phyloP scores from a whole-genome alignment of 352 stramenopile species.

The Pythium brachiatum region DNA sequence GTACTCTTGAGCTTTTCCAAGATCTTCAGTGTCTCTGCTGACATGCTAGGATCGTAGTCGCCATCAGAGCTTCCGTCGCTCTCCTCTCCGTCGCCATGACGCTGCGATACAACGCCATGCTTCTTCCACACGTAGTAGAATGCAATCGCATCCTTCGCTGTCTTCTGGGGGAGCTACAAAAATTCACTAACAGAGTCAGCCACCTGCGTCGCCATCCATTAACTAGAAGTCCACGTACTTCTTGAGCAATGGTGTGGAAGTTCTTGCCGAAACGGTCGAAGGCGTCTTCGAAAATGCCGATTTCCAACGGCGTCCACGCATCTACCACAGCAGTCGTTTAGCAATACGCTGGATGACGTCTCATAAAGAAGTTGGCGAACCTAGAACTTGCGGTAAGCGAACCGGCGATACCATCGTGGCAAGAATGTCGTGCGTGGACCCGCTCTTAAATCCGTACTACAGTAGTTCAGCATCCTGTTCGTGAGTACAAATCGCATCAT shows the following conservation, averaged over 20 bases:
- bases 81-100: constrained; percentile 18
- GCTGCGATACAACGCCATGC: constrained; percentile 30
- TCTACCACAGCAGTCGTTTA: constrained; percentile 31
- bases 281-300: constrained; percentile 75
- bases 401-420: constrained; percentile 63
- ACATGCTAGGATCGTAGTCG: constrained; percentile 53
- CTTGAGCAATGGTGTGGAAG: constrained; percentile 69
- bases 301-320: constrained; percentile 68
- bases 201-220: background rate
- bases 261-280: constrained; percentile 76
- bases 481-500: background rate
- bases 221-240: constrained; percentile 31
- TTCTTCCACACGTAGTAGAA: constrained; percentile 91
- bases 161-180: constrained; percentile 59
- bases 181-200: background rate
- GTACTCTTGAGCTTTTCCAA: constrained; percentile 64
- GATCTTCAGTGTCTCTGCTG: constrained; percentile 52
- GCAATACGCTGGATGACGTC: background rate
- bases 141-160: constrained; percentile 57
- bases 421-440: constrained; percentile 69
- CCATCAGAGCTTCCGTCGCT: constrained; percentile 21
- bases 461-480: too few species aligned
- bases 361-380: constrained; percentile 28
- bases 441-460: constrained; percentile 66
- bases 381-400: constrained; percentile 62